Base-by-base conservation (phyloP, 768 basidiomycete genomes). In the Cytidiella melzeri region DNA sequence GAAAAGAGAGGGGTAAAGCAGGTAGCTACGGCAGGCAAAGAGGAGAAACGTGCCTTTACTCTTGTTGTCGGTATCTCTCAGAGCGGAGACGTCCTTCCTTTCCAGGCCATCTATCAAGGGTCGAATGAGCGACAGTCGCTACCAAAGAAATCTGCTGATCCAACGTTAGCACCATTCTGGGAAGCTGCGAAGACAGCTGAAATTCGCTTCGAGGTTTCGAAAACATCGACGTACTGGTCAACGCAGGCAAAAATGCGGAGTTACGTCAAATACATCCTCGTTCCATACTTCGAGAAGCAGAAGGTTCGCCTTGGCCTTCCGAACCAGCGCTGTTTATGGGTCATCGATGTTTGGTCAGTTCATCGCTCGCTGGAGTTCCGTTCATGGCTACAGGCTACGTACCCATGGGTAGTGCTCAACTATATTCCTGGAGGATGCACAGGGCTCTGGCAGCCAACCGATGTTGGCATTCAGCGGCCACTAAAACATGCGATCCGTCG, bases 31-130 rank as follows among this genome's bases (percentile, higher is more conserved):
- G 40, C 64, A 2, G 71, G 73, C 0, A 25, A 47, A 10, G 71
- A 72, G 1, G 72, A 74, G 48, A 75, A 75, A 52, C 57, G 64
- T 0, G 73, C 73, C 15, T 68, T 73, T 43, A 74, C 72, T 0
- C 24, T 73, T 0, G 37, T 71, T 10, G 62, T 67, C 6, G 62
- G 62, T 0, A 50, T 71, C 10, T 62, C 70, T 0, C 53, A 39
- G 6, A 51, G 55, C 40, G 70, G 73, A 1, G 42, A 44, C 0
- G 27, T 67, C 10, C 59, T 74, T 4, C 71, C 69, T 5, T 60
- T 71, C 28, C 73, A 74, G 47, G 60, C 64, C 0, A 64, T 75
- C n/a, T 72, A 61, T 45, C 11, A 43, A 3, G 73, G 71, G 5
- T 56, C 57, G 27, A 59, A 64, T 1, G 40, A 21, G 2, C n/a